A percentile compares a stretch with the other conserved stretches of the same genome.
phyloP scores from a whole-genome alignment of 176 grass and related monocot species.

The Aegilops bicornis region DNA sequence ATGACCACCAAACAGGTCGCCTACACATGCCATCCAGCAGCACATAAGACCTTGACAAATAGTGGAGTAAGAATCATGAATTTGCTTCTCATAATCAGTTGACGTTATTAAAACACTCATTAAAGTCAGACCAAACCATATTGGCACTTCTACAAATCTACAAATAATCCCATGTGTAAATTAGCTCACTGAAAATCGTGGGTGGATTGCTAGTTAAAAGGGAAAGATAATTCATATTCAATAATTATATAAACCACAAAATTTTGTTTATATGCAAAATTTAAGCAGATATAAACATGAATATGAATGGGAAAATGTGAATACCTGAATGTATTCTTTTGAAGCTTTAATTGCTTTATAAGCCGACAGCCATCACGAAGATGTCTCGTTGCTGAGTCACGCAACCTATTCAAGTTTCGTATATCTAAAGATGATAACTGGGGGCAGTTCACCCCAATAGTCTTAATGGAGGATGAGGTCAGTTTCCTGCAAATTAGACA shows the following conservation, averaged over 20 bases:
- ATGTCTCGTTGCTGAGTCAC: constrained; percentile 46
- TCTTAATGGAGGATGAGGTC: constrained; percentile 78
- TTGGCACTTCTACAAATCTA: constrained; percentile 10
- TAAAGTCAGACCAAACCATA: not conserved
- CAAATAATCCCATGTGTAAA: not conserved
- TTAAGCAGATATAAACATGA: not conserved
- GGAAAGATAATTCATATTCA: not conserved
- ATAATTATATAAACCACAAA: not conserved
- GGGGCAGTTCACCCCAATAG: constrained; percentile 54
- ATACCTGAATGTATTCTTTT: constrained; percentile 67
- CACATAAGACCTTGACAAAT: not conserved
- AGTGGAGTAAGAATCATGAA: not conserved
- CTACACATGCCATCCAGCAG: not conserved
- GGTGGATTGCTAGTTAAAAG: not conserved
- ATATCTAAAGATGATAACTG: constrained; percentile 59
- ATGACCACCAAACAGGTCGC: not conserved
- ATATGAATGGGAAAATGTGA: not conserved
- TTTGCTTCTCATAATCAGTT: not conserved
- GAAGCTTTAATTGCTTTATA: constrained; percentile 60
- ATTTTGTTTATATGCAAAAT: not conserved
- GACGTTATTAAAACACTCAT: not conserved
- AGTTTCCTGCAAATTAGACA: constrained; percentile 63
- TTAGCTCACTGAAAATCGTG: not conserved
- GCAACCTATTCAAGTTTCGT: constrained; percentile 52
- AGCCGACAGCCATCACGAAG: constrained; percentile 56